Evolutionary conservation across 768 basidiomycete species (phyloP), one percentile per base, ranked within the genome.

Genomic region (Fibroporia radiculosa): DNA sequence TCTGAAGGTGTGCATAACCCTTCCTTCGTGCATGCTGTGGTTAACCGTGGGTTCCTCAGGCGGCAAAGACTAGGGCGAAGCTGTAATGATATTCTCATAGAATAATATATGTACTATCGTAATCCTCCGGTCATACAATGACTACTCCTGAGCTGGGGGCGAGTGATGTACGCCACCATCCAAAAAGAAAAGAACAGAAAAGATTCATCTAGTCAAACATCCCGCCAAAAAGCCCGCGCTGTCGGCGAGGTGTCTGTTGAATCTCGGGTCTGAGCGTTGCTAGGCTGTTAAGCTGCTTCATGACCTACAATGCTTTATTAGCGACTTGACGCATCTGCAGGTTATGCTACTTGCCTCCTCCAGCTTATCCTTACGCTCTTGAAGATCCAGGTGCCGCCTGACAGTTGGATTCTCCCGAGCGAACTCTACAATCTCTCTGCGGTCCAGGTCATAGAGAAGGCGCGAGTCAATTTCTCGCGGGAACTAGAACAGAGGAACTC

Each of bases 401-500:
- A 99, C 79, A n/a, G 67, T 66, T 0, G 95, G 96, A 60, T 99
- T 98, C 73, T 99, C 95, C 36, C 89, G 78, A 1, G 96, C 95
- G 66, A 99, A 99, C 48, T 82, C 79, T 25, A 84, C 67, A 32
- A 97, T 92, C 62, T 97, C 92, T 38, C 74, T 77, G 1, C 91
- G 82, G 60, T 96, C 85, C n/a, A 97, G 73, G 61, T 95, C 88
- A 56, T 97, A 96, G 23, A 95, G 73, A 40, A 99, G 66, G 20
- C 93, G 77, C 18, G 90, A 88, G 62, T 98, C 95, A 47, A 99
- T 97, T 66, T 97, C 95, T 25, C 95, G 82, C 49, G 96, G 95
- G 71, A 99, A 97, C 88, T 96, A 49, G 5, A 1, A n/a, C n/a
- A n/a, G n/a, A n/a, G n/a, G n/a, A n/a, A n/a, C n/a, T n/a, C n/a